These are phyloP conservation scores for Ophiocordyceps robertsii DNA, from an alignment of 2,329 filamentous ascomycete species.

Conservation along the genomic window DNA sequence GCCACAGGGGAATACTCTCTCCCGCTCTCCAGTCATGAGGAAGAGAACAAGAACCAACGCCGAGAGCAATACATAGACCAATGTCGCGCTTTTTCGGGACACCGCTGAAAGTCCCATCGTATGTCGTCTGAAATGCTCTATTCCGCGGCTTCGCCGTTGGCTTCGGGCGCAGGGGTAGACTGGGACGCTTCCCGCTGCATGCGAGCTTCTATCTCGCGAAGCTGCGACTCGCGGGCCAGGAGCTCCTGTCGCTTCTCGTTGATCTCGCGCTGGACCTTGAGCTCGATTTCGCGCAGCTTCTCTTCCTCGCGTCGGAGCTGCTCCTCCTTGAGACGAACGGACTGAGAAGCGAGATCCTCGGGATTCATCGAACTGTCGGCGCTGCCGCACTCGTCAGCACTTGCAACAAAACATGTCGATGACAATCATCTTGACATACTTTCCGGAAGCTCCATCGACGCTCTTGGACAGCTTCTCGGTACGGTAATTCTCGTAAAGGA, in stretches of 20 bases:
- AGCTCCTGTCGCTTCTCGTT: conserved; percentile 99
- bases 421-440: conserved; percentile 47
- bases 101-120: conserved; percentile 17
- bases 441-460: conserved; percentile 77
- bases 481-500: conserved; percentile 99
- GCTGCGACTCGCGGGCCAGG: conserved; percentile 90
- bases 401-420: background rate
- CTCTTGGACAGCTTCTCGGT: conserved; percentile 99
- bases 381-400: conserved; percentile 26
- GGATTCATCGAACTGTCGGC: conserved; percentile 82
- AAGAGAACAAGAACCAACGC: conserved; percentile 31
- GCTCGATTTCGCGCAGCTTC: conserved; percentile 97
- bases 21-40: conserved; percentile 27
- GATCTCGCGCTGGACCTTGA: conserved; percentile 99
- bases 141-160: conserved; percentile 42
- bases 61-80: conserved; percentile 31
- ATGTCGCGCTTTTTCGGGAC: conserved; percentile 23
- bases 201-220: conserved; percentile 95
- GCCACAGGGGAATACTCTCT: conserved; percentile 29
- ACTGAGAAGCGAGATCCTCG: conserved; percentile 92
- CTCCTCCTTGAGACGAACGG: conserved; percentile 97
- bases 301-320: conserved; percentile 98
- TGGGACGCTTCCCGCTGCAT: conserved; percentile 74
- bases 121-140: conserved; percentile 20
- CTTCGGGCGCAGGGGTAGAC: conserved; percentile 28